Percentiles rank a stretch among this genome's conserved stretches.
phyloP scores from a whole-genome alignment of 164 flowering plant genomes.

The Dillenia turbinata region DNA sequence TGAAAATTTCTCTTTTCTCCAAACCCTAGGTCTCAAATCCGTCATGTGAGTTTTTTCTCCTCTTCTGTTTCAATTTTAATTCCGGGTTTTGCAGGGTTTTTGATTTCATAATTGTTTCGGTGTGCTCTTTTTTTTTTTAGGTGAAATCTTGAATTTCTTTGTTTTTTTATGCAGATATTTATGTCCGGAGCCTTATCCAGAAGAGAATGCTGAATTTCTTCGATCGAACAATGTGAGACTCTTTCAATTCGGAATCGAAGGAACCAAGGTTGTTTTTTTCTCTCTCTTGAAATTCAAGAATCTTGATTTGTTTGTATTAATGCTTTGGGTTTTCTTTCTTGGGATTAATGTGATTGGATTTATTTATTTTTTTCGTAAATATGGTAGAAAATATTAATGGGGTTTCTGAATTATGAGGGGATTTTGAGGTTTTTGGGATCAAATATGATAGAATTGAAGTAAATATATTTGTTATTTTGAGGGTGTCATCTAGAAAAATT shows the following conservation, averaged over 20 bases:
- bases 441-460: no score
- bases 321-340: no score
- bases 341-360: no score
- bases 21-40: conserved; percentile 55
- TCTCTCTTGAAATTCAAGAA: background rate
- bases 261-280: conserved; percentile 42
- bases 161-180: conserved; percentile 39
- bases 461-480: no score
- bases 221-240: conserved; percentile 40
- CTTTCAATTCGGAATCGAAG: conserved; percentile 60
- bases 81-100: background rate
- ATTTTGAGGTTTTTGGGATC: no score
- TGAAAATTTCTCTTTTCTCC: conserved; percentile 37
- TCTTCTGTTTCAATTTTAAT: background rate
- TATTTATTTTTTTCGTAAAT: no score
- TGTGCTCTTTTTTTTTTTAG: background rate
- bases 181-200: conserved; percentile 72
- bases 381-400: no score
- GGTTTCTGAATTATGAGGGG: no score
- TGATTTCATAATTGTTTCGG: background rate
- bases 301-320: no score
- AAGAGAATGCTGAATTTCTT: conserved; percentile 46
- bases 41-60: conserved; percentile 32
- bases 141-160: background rate
- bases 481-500: no score